Evolutionary conservation across 805 yeast species (phyloP).

Genomic region (Wickerhamomyces ciferrii): DNA sequence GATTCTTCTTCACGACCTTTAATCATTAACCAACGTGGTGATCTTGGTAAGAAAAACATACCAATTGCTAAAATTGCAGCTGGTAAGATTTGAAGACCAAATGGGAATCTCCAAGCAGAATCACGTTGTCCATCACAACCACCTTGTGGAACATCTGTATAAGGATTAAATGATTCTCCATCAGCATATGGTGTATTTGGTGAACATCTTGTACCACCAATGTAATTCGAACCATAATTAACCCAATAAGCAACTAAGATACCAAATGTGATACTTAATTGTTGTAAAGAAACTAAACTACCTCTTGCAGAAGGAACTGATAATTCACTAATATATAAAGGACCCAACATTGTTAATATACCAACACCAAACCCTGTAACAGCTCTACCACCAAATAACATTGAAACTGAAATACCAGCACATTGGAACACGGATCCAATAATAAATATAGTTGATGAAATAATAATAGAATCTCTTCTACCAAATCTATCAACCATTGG

Average conservation of each 20-base stretch:
- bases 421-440: constrained; percentile 38
- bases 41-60: constrained; percentile 3
- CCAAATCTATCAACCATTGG: constrained; percentile 36
- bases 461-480: constrained; percentile 29
- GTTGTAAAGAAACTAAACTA: constrained; percentile 36
- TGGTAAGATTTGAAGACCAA: constrained; percentile 38
- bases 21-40: constrained; percentile 22
- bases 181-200: constrained; percentile 20
- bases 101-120: constrained; percentile 39
- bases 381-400: constrained; percentile 44
- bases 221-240: constrained; percentile 37
- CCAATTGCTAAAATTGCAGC: constrained; percentile 30
- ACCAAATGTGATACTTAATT: constrained; percentile 41
- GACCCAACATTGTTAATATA: constrained; percentile 40
- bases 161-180: constrained; percentile 9
- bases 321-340: constrained; percentile 38
- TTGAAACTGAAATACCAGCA: constrained; percentile 22
- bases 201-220: constrained; percentile 5
- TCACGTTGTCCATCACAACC: constrained; percentile 5
- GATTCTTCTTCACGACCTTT: constrained; percentile 31
- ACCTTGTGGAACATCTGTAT: constrained; percentile 5
- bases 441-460: constrained; percentile 32
- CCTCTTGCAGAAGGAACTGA: constrained; percentile 39
- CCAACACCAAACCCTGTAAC: constrained; percentile 49
- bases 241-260: constrained; percentile 43